These are phyloP conservation scores for Calonectria leucothoes DNA, from an alignment of 2,329 filamentous ascomycete species.

Conservation along the genomic window DNA sequence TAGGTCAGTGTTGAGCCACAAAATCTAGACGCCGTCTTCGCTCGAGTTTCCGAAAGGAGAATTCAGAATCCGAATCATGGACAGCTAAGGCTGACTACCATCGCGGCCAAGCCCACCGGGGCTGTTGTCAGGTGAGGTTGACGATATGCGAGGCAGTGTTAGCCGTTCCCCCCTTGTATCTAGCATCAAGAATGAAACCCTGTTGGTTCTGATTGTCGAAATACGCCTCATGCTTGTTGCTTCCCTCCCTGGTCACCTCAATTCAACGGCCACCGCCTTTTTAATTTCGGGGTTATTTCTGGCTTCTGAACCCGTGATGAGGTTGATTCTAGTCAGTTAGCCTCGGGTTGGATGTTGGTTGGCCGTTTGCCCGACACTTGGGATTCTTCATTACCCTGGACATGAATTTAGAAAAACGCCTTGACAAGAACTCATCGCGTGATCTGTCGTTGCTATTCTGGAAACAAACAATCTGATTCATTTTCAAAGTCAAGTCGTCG, in stretches of 20 bases:
- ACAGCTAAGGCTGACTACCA: not conserved
- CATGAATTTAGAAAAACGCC: not conserved
- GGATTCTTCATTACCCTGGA: not conserved
- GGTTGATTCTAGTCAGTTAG: not conserved
- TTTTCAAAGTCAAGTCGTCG: not conserved
- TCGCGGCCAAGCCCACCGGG: not conserved
- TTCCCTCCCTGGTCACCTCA: not conserved
- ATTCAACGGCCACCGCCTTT: constrained; percentile 35
- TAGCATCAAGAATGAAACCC: not conserved
- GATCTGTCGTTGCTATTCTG: not conserved
- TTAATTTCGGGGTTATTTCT: not conserved
- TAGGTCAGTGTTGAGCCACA: not conserved
- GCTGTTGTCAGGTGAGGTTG: constrained; percentile 39
- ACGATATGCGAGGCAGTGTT: constrained; percentile 32
- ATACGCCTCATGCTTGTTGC: constrained; percentile 10
- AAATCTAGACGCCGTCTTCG: not conserved
- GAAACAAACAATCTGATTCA: not conserved
- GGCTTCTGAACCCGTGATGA: not conserved
- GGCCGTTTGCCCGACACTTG: not conserved
- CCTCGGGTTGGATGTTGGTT: not conserved
- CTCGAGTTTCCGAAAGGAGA: not conserved
- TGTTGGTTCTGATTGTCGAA: constrained; percentile 21
- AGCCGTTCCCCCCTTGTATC: constrained; percentile 3
- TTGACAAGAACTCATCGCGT: not conserved
- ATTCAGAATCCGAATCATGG: not conserved